Conservation (phyloP, 2,329 filamentous ascomycete genomes). For the Xylariaceae sp. region DNA sequence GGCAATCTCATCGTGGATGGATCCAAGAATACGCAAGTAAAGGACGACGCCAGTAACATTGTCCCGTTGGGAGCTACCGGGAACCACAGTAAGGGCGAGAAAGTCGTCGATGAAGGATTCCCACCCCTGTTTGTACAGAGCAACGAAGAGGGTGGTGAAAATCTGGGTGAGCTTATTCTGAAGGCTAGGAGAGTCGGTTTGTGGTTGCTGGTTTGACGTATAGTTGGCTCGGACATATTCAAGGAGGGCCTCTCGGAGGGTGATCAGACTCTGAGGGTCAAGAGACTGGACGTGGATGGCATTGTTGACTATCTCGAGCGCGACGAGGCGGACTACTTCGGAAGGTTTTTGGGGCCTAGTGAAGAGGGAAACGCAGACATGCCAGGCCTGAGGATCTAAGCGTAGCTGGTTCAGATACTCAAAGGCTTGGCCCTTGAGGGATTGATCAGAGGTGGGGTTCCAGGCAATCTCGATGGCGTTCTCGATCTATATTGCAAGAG, state of each 20-base stretch:
- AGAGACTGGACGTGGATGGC: constrained; percentile 82
- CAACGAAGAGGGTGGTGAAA: constrained; percentile 89
- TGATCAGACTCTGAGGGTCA: constrained; percentile 72
- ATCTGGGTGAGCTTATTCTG: constrained; percentile 99
- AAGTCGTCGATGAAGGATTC: constrained; percentile 91
- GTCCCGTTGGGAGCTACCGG: constrained; percentile 64
- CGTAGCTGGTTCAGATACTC: constrained; percentile 81
- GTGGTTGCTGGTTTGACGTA: constrained; percentile 59
- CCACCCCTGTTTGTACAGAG: constrained; percentile 86
- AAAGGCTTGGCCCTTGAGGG: constrained; percentile 81
- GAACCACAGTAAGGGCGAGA: constrained; percentile 71
- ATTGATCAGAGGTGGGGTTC: constrained; percentile 76
- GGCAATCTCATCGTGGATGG: constrained; percentile 96
- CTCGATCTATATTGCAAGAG: constrained; percentile 68
- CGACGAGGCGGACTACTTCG: constrained; percentile 86
- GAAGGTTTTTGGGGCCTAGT: constrained; percentile 75
- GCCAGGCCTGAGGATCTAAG: constrained; percentile 84
- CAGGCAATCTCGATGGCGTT: constrained; percentile 95
- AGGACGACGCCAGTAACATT: constrained; percentile 80
- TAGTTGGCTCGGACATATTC: constrained; percentile 82
- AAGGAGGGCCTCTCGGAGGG: constrained; percentile 81
- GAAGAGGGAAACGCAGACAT: constrained; percentile 86
- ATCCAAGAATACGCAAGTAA: constrained; percentile 86
- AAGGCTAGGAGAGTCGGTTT: constrained; percentile 74
- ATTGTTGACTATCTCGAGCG: constrained; percentile 91